Conservation (phyloP, 768 basidiomycete species). For the Ramaria rubella region DNA sequence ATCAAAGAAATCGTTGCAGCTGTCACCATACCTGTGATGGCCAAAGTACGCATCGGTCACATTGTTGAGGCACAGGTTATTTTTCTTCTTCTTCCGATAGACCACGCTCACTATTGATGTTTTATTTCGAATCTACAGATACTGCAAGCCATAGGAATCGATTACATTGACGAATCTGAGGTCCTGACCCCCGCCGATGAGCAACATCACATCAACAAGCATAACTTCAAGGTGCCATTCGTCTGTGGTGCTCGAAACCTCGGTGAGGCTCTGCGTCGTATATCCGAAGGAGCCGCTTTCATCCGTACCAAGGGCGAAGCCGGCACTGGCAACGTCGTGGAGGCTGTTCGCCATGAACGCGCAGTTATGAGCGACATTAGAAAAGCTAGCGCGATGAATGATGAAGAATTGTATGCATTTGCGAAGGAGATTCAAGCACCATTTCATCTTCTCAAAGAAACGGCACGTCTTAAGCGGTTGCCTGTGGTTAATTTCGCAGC, state of each 20-base stretch:
- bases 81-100: background rate
- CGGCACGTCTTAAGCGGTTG: slow-evolving; percentile 84
- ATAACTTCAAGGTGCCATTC: slow-evolving; percentile 89
- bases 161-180: slow-evolving; percentile 94
- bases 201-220: slow-evolving; percentile 95
- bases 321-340: slow-evolving; percentile 85
- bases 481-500: slow-evolving; percentile 98
- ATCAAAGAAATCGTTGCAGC: slow-evolving; percentile 94
- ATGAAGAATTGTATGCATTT: slow-evolving; percentile 90
- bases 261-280: slow-evolving; percentile 92
- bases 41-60: slow-evolving; percentile 93
- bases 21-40: slow-evolving; percentile 97
- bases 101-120: background rate
- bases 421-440: slow-evolving; percentile 92
- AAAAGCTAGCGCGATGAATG: slow-evolving; percentile 79
- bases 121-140: slow-evolving; percentile 45
- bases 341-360: slow-evolving; percentile 91
- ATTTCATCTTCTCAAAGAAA: slow-evolving; percentile 93
- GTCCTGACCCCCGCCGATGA: slow-evolving; percentile 96
- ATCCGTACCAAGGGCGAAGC: slow-evolving; percentile 97
- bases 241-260: slow-evolving; percentile 95
- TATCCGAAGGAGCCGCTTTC: slow-evolving; percentile 96
- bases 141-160: slow-evolving; percentile 86
- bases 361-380: slow-evolving; percentile 80
- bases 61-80: slow-evolving; percentile 90